Conservation (phyloP, 106 monocot species). For the Dendrobium catenatum region DNA sequence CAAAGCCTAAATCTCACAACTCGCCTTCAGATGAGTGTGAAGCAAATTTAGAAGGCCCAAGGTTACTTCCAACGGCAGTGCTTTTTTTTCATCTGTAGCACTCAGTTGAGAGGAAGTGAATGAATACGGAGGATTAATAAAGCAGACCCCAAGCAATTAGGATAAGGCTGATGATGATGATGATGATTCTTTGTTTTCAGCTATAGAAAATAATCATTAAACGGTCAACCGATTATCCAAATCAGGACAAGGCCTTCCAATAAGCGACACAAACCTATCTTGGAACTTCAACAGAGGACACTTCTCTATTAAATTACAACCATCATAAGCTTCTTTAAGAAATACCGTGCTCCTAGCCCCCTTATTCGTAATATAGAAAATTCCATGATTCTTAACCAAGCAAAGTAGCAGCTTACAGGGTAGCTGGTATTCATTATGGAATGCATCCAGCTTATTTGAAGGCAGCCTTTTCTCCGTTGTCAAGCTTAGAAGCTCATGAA, state of each 20-base stretch:
- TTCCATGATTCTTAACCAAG: conserved; percentile 94
- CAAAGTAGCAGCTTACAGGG: conserved; percentile 81
- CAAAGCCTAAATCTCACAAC: neutral
- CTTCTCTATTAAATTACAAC: conserved; percentile 51
- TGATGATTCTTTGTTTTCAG: neutral
- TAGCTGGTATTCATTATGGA: conserved; percentile 78
- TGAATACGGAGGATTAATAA: neutral
- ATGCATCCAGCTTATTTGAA: conserved; percentile 80
- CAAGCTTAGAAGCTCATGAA: conserved; percentile 85
- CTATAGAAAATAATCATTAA: conserved; percentile 3
- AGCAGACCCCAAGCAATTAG: neutral
- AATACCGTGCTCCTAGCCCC: conserved; percentile 82
- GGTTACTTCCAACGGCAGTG: too few relatives aligned
- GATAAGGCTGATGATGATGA: neutral
- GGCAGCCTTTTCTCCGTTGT: conserved; percentile 68
- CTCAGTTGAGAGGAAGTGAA: neutral
- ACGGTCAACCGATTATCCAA: conserved; percentile 14
- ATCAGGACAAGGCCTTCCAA: conserved; percentile 46
- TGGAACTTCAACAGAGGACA: conserved; percentile 67
- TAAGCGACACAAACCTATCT: conserved; percentile 61
- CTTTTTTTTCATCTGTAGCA: too few relatives aligned
- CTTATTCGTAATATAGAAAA: conserved; percentile 96
- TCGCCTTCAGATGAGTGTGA: neutral
- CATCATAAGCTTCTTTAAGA: conserved; percentile 87
- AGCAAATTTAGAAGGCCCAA: neutral